These are phyloP conservation scores for Citrus sp. DNA, from an alignment of 345 rosid species.

Conservation along the genomic window DNA sequence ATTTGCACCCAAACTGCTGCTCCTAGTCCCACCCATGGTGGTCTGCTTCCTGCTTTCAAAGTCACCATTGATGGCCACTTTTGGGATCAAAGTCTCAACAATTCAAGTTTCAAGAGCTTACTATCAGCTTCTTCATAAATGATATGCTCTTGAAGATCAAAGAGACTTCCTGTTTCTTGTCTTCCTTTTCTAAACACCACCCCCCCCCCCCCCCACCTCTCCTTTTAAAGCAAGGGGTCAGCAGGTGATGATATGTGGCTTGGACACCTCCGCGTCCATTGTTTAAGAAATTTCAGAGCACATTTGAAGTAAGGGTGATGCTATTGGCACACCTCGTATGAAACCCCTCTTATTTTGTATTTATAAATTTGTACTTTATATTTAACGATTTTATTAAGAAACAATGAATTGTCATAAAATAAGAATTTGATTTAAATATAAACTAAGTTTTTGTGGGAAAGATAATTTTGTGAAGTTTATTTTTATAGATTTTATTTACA, in stretches of 20 bases:
- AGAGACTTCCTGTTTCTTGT: neutral
- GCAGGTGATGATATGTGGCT: neutral
- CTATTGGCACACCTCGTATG: too few relatives aligned
- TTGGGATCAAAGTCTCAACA: neutral
- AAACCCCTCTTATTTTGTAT: too few relatives aligned
- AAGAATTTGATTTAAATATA: too few relatives aligned
- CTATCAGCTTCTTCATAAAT: neutral
- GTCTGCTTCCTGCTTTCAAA: conserved; percentile 60
- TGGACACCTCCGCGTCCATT: neutral
- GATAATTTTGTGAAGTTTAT: too few relatives aligned
- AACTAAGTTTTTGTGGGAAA: too few relatives aligned
- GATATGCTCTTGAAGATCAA: neutral
- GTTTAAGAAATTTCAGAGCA: neutral
- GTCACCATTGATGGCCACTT: conserved; percentile 23
- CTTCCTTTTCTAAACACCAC: too few relatives aligned
- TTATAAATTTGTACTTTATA: too few relatives aligned
- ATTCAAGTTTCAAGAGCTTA: neutral
- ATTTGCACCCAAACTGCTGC: conserved; percentile 69
- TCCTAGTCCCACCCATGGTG: conserved; percentile 74
- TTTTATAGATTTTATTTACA: accelerated
- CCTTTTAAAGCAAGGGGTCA: too few relatives aligned
- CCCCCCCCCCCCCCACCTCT: too few relatives aligned
- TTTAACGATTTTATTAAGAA: too few relatives aligned
- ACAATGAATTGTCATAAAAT: too few relatives aligned
- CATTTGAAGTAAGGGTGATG: too few relatives aligned